Percentiles rank a stretch among this genome's conserved stretches.
phyloP scores from a whole-genome alignment of 352 stramenopile genomes.

The Aphanomyces cochlioides region DNA sequence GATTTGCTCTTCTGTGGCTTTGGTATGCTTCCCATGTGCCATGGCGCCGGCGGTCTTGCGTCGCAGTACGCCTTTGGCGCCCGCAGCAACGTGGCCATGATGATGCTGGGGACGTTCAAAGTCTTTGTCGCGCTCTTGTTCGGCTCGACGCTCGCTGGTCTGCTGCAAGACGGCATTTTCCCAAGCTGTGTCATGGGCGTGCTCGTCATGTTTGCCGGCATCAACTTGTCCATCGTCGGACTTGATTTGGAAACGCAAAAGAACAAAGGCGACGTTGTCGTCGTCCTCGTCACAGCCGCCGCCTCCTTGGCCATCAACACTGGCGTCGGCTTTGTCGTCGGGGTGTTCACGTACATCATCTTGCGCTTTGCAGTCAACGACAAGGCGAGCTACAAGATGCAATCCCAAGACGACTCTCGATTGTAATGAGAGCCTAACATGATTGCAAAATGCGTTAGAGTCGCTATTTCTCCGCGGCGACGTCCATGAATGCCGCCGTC shows the following conservation, averaged over 20 bases:
- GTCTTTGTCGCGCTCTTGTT: conserved; percentile 88
- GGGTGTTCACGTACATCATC: conserved; percentile 39
- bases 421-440: too few species aligned
- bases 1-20: conserved; percentile 88
- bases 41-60: conserved; percentile 89
- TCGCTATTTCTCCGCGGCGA: too few species aligned
- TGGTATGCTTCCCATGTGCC: conserved; percentile 90
- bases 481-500: too few species aligned
- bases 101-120: conserved; percentile 87
- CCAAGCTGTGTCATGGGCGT: conserved; percentile 51
- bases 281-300: conserved; percentile 44
- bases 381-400: neutral
- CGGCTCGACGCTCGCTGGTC: conserved; percentile 58
- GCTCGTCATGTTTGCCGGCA: conserved; percentile 54
- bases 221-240: conserved; percentile 48
- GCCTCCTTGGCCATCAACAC: conserved; percentile 53
- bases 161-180: conserved; percentile 58
- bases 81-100: conserved; percentile 84
- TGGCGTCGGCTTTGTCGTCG: conserved; percentile 53
- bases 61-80: conserved; percentile 91
- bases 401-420: neutral
- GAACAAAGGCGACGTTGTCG: conserved; percentile 36
- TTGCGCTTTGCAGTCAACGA: conserved; percentile 30
- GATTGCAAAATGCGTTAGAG: too few species aligned
- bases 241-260: conserved; percentile 48